These are phyloP conservation scores for Camelina neglecta DNA, from an alignment of 345 rosid genomes.

Conservation along the genomic window DNA sequence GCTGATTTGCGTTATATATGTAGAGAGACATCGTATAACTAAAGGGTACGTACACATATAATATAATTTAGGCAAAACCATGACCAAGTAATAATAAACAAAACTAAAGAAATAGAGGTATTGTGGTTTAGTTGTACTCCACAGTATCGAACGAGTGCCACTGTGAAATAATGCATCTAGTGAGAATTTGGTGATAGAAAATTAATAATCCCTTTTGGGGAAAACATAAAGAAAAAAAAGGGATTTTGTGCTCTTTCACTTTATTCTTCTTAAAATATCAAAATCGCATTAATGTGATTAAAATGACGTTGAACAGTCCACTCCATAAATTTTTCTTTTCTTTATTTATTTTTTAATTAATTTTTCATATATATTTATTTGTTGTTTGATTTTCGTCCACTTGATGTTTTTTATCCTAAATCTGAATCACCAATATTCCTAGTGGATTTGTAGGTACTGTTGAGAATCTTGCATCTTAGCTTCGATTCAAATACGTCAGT, in stretches of 20 bases:
- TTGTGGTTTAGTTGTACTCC: conserved; percentile 44
- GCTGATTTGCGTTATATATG: neutral
- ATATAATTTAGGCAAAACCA: neutral
- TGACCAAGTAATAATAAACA: neutral
- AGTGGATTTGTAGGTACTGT: conserved; percentile 41
- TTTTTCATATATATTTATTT: no score
- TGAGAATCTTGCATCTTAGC: conserved; percentile 34
- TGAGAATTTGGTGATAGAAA: conserved; percentile 40
- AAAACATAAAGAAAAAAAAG: conserved; percentile 8
- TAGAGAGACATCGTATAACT: neutral
- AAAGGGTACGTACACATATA: neutral
- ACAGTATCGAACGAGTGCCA: conserved; percentile 26
- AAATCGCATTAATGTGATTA: conserved; percentile 22
- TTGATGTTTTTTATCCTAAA: conserved; percentile 13
- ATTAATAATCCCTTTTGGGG: conserved; percentile 25
- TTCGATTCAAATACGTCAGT: neutral
- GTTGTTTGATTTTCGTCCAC: conserved; percentile 31
- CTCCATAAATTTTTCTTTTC: conserved; percentile 11
- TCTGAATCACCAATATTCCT: conserved; percentile 32
- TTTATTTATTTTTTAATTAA: neutral
- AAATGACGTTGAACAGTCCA: conserved; percentile 37
- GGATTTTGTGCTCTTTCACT: neutral
- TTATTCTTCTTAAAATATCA: neutral
- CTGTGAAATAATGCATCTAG: conserved; percentile 27
- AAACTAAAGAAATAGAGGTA: neutral